A percentile compares a stretch with the other conserved stretches of the same genome.
Conservation (phyloP, 129 eudicot species). For the carrot (Daucus carota) region DH1_v3.0 NC_030383.2:5675001-5675500, state of each 20-base stretch:
- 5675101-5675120: constrained; percentile 84
- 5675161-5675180: constrained; percentile 68
- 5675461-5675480: no score
- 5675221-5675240: constrained; percentile 58
- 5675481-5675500: no score
- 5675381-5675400: not conserved
- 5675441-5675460: no score
- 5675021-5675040: not conserved
- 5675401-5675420: not conserved
- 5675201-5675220: constrained; percentile 32
- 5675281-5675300: not conserved
- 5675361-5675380: not conserved
- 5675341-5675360: not conserved
- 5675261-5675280: not conserved
- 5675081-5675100: constrained; percentile 55
- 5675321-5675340: not conserved
- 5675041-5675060: not conserved
- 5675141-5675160: constrained; percentile 75
- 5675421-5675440: not conserved
- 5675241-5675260: not conserved
- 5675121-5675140: constrained; percentile 96
- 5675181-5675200: constrained; percentile 32
- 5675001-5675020: not conserved
- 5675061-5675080: not conserved
- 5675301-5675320: no score